These are phyloP conservation scores for Penicillium mononematosum DNA, from an alignment of 495 filamentous ascomycete species.

Conservation along the genomic window DNA sequence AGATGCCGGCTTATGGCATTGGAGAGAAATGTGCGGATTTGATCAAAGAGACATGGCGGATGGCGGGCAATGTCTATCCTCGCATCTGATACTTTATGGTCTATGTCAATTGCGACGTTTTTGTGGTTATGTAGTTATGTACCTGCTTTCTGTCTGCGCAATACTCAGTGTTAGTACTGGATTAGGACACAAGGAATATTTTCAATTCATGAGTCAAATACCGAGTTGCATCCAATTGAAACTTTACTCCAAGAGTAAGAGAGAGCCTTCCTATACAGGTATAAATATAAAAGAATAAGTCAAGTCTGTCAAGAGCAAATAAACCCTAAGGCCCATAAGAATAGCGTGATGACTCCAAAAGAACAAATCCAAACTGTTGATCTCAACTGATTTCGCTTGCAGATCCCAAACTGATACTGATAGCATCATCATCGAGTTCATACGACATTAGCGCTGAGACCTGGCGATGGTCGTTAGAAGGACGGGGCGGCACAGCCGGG, in stretches of 20 bases:
- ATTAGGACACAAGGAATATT: not conserved
- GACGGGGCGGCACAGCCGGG: not conserved
- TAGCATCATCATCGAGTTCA: slow-evolving; percentile 5
- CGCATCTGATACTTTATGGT: slow-evolving; percentile 15
- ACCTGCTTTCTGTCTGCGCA: too few relatives aligned
- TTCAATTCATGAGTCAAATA: not conserved
- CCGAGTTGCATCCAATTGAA: not conserved
- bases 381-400: slow-evolving; percentile 10
- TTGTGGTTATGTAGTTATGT: too few relatives aligned
- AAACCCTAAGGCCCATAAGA: not conserved
- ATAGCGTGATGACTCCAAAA: slow-evolving; percentile 1
- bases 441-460: not conserved
- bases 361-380: not conserved
- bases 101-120: not conserved
- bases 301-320: not conserved
- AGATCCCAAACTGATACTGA: slow-evolving; percentile 8
- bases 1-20: slow-evolving; percentile 60
- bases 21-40: slow-evolving; percentile 57
- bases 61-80: slow-evolving; percentile 21
- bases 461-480: not conserved
- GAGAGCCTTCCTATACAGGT: not conserved
- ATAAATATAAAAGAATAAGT: not conserved
- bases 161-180: not conserved
- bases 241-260: not conserved
- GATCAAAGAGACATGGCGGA: slow-evolving; percentile 48